Evolutionary conservation across 169 alveolate species (phyloP), one percentile per base, ranked within the genome.

Genomic region (Eimeria acervulina): DNA sequence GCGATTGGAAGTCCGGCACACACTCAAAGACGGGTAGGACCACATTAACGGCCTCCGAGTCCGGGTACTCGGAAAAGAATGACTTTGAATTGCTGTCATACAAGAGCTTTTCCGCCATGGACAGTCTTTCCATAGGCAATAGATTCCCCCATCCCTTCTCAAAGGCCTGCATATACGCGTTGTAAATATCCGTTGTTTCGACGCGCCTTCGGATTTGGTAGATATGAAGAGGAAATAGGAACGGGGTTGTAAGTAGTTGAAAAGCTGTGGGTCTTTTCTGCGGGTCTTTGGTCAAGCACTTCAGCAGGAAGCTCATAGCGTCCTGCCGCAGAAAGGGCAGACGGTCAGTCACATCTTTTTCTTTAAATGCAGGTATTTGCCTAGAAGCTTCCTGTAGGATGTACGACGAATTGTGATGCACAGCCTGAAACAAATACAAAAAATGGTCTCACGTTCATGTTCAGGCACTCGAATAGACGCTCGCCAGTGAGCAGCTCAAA

Each of bases 401-500:
- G 33, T n/a, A 74, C 26, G 47, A 31, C 23, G 47, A 72, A 26
- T 44, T 51, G 70, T 15, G 5, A 5, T 81, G 90, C 90, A 15
- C 31, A 38, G 21, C 61, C 40, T 38, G 13, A 40, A 40, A 81
- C 0, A 81, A 7, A 81, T 23, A 8, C 72, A 0, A 26, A 12
- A 38, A 51, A 31, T n/a, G 52, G 76, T 1, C 92, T 26, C 40
- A 83, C 92, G 76, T 55, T 28, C 31, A 83, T 83, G 31, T 83
- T 83, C 42, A 83, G 78, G 38, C 92, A 83, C 28, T 83, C 74
- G 92, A 83, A 83, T 19, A 83, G 92, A 47, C 92, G 92, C 40
- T 83, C 92, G 28, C 92, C 92, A 31, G 92, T 83, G 76, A 83
- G 76, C 59, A 83, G 92, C 76, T 83, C 92, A 31, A 83, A 83